Conservation (phyloP, 2,329 filamentous ascomycete genomes). For the Paraconiothyrium sp. region DNA sequence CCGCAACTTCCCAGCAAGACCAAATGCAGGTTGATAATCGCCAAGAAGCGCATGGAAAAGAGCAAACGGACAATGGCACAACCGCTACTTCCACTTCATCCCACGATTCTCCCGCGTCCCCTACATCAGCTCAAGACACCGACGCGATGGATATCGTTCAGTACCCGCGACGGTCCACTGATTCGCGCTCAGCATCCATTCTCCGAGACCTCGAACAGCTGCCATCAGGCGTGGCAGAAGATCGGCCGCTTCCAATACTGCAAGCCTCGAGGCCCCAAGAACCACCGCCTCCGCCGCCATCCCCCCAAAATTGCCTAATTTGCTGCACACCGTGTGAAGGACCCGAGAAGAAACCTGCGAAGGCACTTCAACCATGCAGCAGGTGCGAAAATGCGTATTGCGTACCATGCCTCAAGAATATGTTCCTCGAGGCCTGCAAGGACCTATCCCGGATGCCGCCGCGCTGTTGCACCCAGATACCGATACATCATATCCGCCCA, state of each 20-base stretch:
- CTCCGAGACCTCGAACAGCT: background rate
- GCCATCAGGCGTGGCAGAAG: slow-evolving; percentile 1
- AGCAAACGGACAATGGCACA: slow-evolving; percentile 7
- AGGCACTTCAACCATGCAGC: slow-evolving; percentile 43
- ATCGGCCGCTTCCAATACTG: background rate
- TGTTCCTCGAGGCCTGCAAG: slow-evolving; percentile 54
- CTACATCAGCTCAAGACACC: background rate
- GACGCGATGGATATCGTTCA: slow-evolving; percentile 16
- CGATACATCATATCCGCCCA: slow-evolving; percentile 51
- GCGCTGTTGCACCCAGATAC: slow-evolving; percentile 56
- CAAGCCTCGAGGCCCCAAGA: background rate
- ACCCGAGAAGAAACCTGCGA: slow-evolving; percentile 14
- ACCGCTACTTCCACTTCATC: slow-evolving; percentile 12
- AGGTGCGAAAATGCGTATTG: slow-evolving; percentile 46
- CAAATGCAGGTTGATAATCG: slow-evolving; percentile 20
- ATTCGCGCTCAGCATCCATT: background rate
- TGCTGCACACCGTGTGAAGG: slow-evolving; percentile 29
- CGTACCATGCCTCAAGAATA: slow-evolving; percentile 48
- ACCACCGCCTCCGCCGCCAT: slow-evolving; percentile 10
- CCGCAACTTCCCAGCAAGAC: slow-evolving; percentile 23
- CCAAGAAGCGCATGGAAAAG: slow-evolving; percentile 16
- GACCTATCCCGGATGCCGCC: slow-evolving; percentile 57
- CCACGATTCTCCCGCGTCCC: slow-evolving; percentile 1
- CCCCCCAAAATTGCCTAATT: slow-evolving; percentile 30
- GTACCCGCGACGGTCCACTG: background rate